Percentiles rank a stretch among this genome's conserved stretches.
phyloP scores from a whole-genome alignment of 441 rosid species.

The Pelargonium australe region DNA sequence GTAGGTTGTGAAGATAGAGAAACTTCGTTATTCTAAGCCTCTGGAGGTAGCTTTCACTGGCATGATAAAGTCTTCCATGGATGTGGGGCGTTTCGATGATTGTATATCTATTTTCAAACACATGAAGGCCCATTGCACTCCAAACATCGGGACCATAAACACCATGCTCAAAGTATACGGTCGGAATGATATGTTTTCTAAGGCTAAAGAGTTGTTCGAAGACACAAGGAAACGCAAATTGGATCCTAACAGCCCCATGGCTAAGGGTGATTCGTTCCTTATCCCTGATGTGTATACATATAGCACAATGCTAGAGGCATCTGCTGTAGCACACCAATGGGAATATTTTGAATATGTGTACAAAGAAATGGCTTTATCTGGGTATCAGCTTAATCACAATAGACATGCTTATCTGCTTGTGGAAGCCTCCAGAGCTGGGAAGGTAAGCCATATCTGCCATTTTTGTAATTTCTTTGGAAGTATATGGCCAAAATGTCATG shows the following conservation, averaged over 20 bases:
- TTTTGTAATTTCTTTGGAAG: not conserved
- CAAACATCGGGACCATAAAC: conserved; percentile 82
- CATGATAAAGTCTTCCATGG: conserved; percentile 61
- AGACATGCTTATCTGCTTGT: conserved; percentile 51
- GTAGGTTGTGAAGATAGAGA: conserved; percentile 68
- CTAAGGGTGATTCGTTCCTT: conserved; percentile 19
- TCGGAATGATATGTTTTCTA: conserved; percentile 66
- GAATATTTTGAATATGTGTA: conserved; percentile 84
- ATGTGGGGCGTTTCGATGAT: conserved; percentile 66
- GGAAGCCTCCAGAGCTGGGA: conserved; percentile 78
- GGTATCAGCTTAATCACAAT: conserved; percentile 60
- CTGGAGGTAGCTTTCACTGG: conserved; percentile 79
- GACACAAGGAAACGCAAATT: conserved; percentile 31
- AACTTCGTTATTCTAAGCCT: conserved; percentile 51
- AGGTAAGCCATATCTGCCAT: conserved; percentile 38
- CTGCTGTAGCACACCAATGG: conserved; percentile 76
- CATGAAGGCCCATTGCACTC: conserved; percentile 61
- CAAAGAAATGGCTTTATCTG: conserved; percentile 60
- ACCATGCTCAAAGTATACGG: conserved; percentile 75
- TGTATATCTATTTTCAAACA: conserved; percentile 60
- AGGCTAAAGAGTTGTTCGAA: conserved; percentile 77
- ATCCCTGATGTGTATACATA: conserved; percentile 65
- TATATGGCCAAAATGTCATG: no score
- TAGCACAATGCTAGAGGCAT: conserved; percentile 76
- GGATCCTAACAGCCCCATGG: conserved; percentile 8